phyloP scores from a whole-genome alignment of 2,329 filamentous ascomycete species.

The Monosporascus sp. region DNA sequence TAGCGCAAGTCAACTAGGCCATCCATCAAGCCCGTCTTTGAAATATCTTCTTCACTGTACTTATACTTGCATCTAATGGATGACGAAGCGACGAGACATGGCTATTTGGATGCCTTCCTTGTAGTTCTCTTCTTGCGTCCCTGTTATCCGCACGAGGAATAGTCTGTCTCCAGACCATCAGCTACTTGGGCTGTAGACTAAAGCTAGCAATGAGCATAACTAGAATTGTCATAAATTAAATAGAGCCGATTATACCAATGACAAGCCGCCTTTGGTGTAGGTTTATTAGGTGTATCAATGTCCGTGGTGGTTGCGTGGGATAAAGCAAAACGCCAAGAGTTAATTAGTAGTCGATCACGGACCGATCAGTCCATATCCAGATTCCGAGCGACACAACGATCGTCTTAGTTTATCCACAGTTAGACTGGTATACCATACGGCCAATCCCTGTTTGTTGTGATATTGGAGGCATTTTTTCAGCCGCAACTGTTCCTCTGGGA shows the following conservation, averaged over 20 bases:
- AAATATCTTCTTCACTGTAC: slow-evolving; percentile 15
- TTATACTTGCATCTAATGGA: neutral
- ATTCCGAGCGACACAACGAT: no score
- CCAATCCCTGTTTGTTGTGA: no score
- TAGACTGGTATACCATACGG: no score
- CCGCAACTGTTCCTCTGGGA: no score
- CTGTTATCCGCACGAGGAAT: neutral
- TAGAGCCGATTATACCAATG: neutral
- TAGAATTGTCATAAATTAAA: neutral
- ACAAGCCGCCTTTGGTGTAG: neutral
- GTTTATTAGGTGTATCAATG: no score
- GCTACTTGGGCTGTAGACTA: neutral
- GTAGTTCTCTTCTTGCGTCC: neutral
- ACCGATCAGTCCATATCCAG: no score
- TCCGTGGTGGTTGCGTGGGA: no score
- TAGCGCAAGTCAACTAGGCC: neutral
- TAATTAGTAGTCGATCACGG: no score
- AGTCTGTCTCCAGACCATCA: neutral
- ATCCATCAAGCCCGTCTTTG: neutral
- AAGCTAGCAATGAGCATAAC: neutral
- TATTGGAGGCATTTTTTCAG: no score
- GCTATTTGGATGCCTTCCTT: neutral
- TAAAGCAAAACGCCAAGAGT: no score
- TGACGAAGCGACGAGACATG: neutral
- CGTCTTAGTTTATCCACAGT: no score